phyloP scores from a whole-genome alignment of 495 filamentous ascomycete species.

The Tuber magnatum region DNA sequence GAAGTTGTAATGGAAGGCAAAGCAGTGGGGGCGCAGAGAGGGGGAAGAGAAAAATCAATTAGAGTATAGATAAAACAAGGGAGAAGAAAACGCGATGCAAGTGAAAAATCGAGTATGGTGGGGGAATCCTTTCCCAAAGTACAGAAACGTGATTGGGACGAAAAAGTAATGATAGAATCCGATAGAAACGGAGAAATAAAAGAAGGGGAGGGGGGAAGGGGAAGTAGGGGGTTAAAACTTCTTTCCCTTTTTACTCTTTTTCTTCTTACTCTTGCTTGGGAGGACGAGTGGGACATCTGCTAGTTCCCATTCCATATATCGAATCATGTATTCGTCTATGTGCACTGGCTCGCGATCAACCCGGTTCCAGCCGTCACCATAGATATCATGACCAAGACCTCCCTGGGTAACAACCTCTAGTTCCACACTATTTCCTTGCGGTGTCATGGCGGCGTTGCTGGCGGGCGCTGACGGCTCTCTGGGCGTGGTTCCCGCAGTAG shows the following conservation, averaged over 20 bases:
- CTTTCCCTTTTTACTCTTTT: conserved; percentile 65
- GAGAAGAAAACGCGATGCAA: neutral
- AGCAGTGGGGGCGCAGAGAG: neutral
- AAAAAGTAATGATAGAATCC: neutral
- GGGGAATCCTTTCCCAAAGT: neutral
- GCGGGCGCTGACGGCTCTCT: conserved; percentile 46
- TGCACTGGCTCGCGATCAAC: conserved; percentile 53
- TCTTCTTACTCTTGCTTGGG: conserved; percentile 74
- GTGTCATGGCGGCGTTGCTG: conserved; percentile 41
- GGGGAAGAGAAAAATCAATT: neutral
- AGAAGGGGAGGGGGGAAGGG: too few relatives aligned
- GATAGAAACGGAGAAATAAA: neutral
- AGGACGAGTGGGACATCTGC: conserved; percentile 70
- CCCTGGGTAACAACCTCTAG: conserved; percentile 40
- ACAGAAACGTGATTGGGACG: neutral
- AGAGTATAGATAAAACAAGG: neutral
- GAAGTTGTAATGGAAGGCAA: neutral
- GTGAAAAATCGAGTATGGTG: neutral
- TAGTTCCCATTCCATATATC: conserved; percentile 67
- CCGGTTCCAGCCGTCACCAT: conserved; percentile 46
- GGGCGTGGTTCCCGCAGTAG: conserved; percentile 32
- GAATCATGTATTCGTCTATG: conserved; percentile 82
- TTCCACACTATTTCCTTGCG: conserved; percentile 43
- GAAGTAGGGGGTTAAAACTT: conserved; percentile 43
- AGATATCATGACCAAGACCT: conserved; percentile 38